These are phyloP conservation scores for Sporisorium graminicola DNA, from an alignment of 1,284 basidiomycete genomes.

Conservation along the genomic window DNA sequence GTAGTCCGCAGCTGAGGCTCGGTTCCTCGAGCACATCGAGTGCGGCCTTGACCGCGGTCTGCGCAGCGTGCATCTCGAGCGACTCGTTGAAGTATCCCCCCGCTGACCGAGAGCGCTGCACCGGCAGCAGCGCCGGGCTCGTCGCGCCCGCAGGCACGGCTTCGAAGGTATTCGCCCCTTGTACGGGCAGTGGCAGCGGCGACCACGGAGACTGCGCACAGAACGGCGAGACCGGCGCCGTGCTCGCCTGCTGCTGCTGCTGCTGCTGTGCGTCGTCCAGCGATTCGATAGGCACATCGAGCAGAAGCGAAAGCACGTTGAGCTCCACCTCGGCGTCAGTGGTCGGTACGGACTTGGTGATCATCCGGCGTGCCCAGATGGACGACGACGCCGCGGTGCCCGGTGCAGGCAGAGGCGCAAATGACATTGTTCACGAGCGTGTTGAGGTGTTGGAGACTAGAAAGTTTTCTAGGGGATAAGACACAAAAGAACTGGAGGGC, in stretches of 20 bases:
- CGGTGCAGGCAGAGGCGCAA: conserved; percentile 8
- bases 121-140: no score
- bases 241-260: background rate
- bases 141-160: no score
- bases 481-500: conserved; percentile 10
- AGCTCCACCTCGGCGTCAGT: conserved; percentile 33
- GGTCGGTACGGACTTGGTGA: conserved; percentile 20
- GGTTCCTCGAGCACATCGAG: conserved; percentile 40
- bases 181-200: no score
- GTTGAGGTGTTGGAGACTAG: no score
- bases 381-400: conserved; percentile 14
- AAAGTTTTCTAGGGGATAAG: no score
- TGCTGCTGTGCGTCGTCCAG: no score
- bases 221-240: no score
- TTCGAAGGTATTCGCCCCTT: no score
- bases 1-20: conserved; percentile 1
- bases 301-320: conserved; percentile 41
- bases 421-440: no score
- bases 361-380: conserved; percentile 44
- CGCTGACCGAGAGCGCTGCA: no score
- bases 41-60: conserved; percentile 46
- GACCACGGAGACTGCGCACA: no score
- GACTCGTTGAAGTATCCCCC: no score
- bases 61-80: conserved; percentile 46
- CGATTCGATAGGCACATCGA: conserved; percentile 12